Conservation (phyloP, 73 alveolate genomes). For the Paramecium sexaurelia region DNA sequence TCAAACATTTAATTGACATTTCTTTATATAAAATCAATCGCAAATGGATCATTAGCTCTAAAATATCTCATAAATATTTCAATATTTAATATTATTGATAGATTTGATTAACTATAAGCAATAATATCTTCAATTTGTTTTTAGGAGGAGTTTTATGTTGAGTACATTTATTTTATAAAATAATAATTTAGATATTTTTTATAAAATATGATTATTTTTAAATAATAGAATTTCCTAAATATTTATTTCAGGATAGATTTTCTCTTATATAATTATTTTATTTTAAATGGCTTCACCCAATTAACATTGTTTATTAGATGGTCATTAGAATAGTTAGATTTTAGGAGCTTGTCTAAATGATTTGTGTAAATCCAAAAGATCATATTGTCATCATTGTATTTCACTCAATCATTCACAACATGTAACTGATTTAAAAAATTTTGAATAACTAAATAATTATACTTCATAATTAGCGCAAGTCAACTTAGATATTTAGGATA, state of each 20-base stretch:
- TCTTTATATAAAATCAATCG: background rate
- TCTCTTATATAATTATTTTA: background rate
- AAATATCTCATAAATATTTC: constrained; percentile 3
- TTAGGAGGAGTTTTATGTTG: background rate
- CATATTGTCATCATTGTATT: background rate
- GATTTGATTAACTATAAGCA: background rate
- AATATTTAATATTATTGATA: background rate
- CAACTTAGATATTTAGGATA: background rate
- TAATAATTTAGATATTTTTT: background rate
- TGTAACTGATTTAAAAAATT: background rate
- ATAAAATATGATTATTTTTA: background rate
- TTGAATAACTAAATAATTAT: background rate
- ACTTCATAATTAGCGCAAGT: background rate
- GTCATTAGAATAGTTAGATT: background rate
- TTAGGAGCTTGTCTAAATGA: background rate
- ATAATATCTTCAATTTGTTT: background rate
- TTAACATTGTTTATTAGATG: background rate
- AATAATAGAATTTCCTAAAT: background rate
- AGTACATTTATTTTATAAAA: background rate
- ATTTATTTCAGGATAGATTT: background rate
- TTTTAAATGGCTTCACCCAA: background rate
- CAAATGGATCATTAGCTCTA: background rate
- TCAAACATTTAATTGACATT: background rate
- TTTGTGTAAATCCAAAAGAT: background rate
- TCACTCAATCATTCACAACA: background rate